Percentiles rank a stretch among this genome's conserved stretches.
phyloP scores from a whole-genome alignment of 441 rosid genomes.

The Jatropha multifida region DNA sequence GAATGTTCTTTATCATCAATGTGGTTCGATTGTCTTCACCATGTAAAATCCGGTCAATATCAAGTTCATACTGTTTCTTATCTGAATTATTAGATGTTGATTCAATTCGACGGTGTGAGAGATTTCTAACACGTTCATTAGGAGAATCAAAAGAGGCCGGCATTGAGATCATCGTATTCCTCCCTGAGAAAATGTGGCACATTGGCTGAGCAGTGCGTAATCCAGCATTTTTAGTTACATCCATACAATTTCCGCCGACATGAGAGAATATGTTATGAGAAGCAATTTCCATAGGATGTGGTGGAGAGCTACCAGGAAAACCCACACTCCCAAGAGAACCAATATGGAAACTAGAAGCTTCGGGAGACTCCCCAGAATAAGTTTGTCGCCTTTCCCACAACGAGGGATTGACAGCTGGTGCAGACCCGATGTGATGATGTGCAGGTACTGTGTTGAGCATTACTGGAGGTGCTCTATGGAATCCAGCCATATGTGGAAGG shows the following conservation, averaged over 20 bases:
- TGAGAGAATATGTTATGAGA: constrained; percentile 45
- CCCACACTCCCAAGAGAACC: constrained; percentile 57
- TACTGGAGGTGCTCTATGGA: constrained; percentile 49
- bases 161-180: constrained; percentile 49
- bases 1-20: constrained; percentile 80
- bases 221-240: constrained; percentile 42
- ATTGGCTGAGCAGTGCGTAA: constrained; percentile 51
- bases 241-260: constrained; percentile 44
- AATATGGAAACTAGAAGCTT: constrained; percentile 50
- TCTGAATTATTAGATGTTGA: constrained; percentile 49
- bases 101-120: constrained; percentile 55
- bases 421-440: constrained; percentile 66
- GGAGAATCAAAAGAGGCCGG: constrained; percentile 52
- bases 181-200: constrained; percentile 45
- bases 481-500: constrained; percentile 44
- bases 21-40: constrained; percentile 77
- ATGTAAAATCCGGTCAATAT: constrained; percentile 54
- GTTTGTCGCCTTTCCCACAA: constrained; percentile 60
- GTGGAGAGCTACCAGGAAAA: constrained; percentile 45
- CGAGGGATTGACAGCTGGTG: constrained; percentile 57
- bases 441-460: constrained; percentile 44
- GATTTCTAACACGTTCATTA: constrained; percentile 52
- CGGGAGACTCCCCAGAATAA: constrained; percentile 52
- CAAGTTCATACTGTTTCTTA: constrained; percentile 73
- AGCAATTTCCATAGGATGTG: constrained; percentile 50